Evolutionary conservation across 495 filamentous ascomycete genomes (phyloP), one percentile per base, ranked within the genome.

Genomic region (Tuber melanosporum): DNA sequence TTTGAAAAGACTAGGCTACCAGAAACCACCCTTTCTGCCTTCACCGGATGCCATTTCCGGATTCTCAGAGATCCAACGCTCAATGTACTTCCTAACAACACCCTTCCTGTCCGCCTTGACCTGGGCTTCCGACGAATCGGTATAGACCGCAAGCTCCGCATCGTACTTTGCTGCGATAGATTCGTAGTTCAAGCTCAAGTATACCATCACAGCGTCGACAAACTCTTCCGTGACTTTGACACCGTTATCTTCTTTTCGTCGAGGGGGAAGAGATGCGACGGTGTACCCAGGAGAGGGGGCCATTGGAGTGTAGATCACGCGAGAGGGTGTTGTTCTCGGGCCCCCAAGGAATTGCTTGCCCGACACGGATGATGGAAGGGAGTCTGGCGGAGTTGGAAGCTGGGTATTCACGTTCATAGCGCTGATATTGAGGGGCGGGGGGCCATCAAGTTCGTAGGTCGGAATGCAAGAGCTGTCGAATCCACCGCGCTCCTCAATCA

Each of bases 281-380:
- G 82, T 83, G 45, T 83, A 83, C 69, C 82, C 82, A 10, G 82
- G 82, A 9, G 79, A 81, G 19, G 82, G 79, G 4, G 78, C 79
- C 78, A 80, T 80, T 7, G 78, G 78, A 43, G 77, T 78, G 73
- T 80, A 80, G 6, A 81, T 74, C 62, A 75, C 57, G 43, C 78
- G 75, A 76, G 81, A 49, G n/a, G 78, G 77, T 69, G 78, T 49
- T 19, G 73, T 76, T 70, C 71, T 41, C 17, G 72, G 46, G 3
- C 78, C 77, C 22, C 42, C 43, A 42, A 79, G 77, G n/a, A 79
- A 80, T 52, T 71, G 52, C 42, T 71, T 79, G 44, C 71, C 80
- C 62, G 74, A 69, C 47, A 22, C 41, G 17, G 74, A 66, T 17
- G 57, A 79, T 26, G 45, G 52, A 32, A 80, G 75, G 20, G 80